Base-by-base conservation (phyloP, 495 filamentous ascomycete species). In the Trichoderma gamsii region DNA sequence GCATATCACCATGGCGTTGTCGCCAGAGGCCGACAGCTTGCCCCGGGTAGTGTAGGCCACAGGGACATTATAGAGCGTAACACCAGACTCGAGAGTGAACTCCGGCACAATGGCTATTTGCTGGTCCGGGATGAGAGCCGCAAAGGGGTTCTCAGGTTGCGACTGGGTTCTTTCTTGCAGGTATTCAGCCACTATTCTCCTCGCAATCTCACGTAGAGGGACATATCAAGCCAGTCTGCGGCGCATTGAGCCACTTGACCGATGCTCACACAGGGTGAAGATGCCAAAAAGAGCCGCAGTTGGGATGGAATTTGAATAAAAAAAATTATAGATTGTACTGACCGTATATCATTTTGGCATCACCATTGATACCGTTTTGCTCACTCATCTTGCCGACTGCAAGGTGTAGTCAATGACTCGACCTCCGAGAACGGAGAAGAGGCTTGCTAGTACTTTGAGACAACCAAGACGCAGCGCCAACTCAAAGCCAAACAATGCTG, bases 1-100 rank as follows among this genome's bases (percentile, higher is more conserved):
- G 78, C 95, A 99, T 72, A 99, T 96, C 65, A 99, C 89, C 88
- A 99, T 88, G 67, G 85, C 92, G 86, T 99, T 99, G 81, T 97
- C 90, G 52, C 85, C 81, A 41, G 86, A 79, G 27, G 90, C 83
- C 0, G 90, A 89, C 27, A 99, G 84, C 64, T 82, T 82, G 70
- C 95, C 95, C 63, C 89, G 84, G 0, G 90, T 92, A 69, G 91
- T 97, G 82, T 96, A 99, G 32, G 95, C 95, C 66, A 99, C 85
- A 2, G 93, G 94, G 15, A 97, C 91, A 86, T 98, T 93, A 72
- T 83, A 79, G 38, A 99, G 84, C 1, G 86, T 90, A 38, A 89
- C 92, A 23, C 95, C 95, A 16, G 93, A 97, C 77, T 99, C 95
- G 70, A 99, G 90, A 23, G 90, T 94, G 79, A 97, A 97, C 16